A percentile compares a stretch with the other conserved stretches of the same genome.
phyloP scores from a whole-genome alignment of 306 rosid genomes.

The Bauhinia variegata region DNA sequence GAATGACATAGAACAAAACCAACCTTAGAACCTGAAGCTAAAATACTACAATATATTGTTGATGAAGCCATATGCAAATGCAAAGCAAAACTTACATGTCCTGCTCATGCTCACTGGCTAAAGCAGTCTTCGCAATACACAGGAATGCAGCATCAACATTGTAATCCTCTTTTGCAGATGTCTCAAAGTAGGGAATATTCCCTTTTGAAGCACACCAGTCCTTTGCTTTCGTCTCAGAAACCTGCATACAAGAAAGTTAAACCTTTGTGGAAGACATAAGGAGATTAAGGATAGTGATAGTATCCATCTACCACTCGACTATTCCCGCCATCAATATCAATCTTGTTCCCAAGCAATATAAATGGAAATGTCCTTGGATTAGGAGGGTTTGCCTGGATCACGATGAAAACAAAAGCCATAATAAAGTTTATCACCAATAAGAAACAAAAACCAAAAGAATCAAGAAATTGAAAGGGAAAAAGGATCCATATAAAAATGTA shows the following conservation, averaged over 20 bases:
- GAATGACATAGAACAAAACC: too few species aligned
- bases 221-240: constrained; percentile 92
- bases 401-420: constrained; percentile 20
- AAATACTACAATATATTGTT: background rate
- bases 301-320: constrained; percentile 83
- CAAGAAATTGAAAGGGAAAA: too few species aligned
- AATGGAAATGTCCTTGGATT: constrained; percentile 79
- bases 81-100: constrained; percentile 72
- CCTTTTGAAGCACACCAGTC: constrained; percentile 92
- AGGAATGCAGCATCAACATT: constrained; percentile 89
- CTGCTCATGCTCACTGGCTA: constrained; percentile 75
- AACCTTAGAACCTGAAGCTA: too few species aligned
- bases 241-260: constrained; percentile 58
- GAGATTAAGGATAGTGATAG: constrained; percentile 1
- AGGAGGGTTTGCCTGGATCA: constrained; percentile 72
- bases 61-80: background rate
- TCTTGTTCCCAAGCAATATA: constrained; percentile 89
- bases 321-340: constrained; percentile 94
- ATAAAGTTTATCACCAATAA: constrained; percentile 11
- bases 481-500: background rate
- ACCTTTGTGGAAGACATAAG: constrained; percentile 8
- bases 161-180: constrained; percentile 88
- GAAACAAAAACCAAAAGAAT: constrained; percentile 5
- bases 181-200: constrained; percentile 85
- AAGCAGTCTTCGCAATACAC: constrained; percentile 80